Evolutionary conservation across 768 basidiomycete genomes (phyloP).

Genomic region (Filobasidium wieringae): DNA sequence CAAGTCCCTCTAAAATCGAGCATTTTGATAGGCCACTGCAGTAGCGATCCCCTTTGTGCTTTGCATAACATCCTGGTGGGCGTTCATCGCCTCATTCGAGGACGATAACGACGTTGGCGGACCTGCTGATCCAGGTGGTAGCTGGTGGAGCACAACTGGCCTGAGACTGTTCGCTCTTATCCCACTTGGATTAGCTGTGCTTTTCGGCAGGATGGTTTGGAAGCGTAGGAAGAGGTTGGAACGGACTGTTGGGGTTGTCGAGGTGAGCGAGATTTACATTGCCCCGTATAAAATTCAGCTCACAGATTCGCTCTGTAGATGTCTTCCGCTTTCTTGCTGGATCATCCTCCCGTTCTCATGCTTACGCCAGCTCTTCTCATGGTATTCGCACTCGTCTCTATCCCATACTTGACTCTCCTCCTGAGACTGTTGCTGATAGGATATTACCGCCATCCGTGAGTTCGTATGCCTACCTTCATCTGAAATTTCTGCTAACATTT

Average conservation of each 20-base stretch:
- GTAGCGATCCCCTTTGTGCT: conserved; percentile 34
- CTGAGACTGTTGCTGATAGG: conserved; percentile 36
- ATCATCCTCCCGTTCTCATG: conserved; percentile 35
- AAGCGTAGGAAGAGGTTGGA: conserved; percentile 53
- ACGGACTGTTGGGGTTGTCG: conserved; percentile 39
- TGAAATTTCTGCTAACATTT: neutral
- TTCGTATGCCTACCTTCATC: neutral
- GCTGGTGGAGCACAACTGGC: conserved; percentile 41
- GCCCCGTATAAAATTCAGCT: neutral
- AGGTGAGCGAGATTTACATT: conserved; percentile 24
- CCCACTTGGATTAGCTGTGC: conserved; percentile 56
- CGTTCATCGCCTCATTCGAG: conserved; percentile 33
- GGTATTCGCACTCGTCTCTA: conserved; percentile 28
- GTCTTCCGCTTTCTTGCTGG: conserved; percentile 33
- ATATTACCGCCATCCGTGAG: conserved; percentile 38
- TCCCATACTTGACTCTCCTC: conserved; percentile 36
- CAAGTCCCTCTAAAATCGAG: conserved; percentile 50
- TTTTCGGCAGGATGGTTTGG: conserved; percentile 51
- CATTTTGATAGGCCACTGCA: conserved; percentile 19
- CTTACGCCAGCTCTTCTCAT: conserved; percentile 35
- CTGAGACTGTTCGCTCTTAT: conserved; percentile 67
- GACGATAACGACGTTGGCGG: conserved; percentile 21
- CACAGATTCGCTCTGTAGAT: conserved; percentile 18
- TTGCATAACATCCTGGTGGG: conserved; percentile 35
- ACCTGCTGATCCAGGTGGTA: conserved; percentile 14